Percentiles rank a stretch among this genome's conserved stretches.
These are phyloP conservation scores for Paramyrothecium sp. DNA, from an alignment of 2,329 filamentous ascomycete genomes.

Conservation along the genomic window DNA sequence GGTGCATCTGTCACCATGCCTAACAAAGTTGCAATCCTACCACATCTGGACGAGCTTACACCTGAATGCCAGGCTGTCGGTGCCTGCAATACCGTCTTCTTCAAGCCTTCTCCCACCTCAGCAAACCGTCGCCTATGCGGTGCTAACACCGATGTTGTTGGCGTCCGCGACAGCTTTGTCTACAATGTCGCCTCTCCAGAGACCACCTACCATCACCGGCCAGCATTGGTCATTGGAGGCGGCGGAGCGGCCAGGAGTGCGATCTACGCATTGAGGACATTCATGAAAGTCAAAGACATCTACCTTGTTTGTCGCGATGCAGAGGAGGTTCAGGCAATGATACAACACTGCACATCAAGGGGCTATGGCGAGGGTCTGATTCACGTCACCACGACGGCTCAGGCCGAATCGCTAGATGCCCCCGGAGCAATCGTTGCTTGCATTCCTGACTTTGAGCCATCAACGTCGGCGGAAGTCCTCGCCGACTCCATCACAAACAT, in stretches of 20 bases:
- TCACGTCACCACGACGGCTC: constrained; percentile 59
- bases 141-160: constrained; percentile 79
- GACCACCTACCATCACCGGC: constrained; percentile 51
- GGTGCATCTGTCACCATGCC: constrained; percentile 80
- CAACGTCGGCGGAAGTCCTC: constrained; percentile 58
- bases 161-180: constrained; percentile 70
- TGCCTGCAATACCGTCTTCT: constrained; percentile 77
- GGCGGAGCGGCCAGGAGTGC: constrained; percentile 78
- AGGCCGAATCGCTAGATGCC: constrained; percentile 56
- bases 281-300: constrained; percentile 64
- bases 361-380: constrained; percentile 60
- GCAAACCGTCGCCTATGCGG: constrained; percentile 57
- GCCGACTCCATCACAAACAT: constrained; percentile 56
- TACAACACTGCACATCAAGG: constrained; percentile 58
- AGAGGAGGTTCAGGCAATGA: constrained; percentile 64
- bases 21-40: constrained; percentile 75
- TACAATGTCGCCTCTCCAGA: constrained; percentile 49
- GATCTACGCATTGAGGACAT: constrained; percentile 71
- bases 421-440: constrained; percentile 71
- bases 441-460: constrained; percentile 74
- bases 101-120: constrained; percentile 33
- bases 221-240: constrained; percentile 73
- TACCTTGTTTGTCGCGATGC: constrained; percentile 77
- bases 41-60: constrained; percentile 70
- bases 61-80: constrained; percentile 71